A percentile compares a stretch with the other conserved stretches of the same genome.
Evolutionary conservation across 2,329 filamentous ascomycete species (phyloP).

Genomic region (Coniochaeta sp.): DNA sequence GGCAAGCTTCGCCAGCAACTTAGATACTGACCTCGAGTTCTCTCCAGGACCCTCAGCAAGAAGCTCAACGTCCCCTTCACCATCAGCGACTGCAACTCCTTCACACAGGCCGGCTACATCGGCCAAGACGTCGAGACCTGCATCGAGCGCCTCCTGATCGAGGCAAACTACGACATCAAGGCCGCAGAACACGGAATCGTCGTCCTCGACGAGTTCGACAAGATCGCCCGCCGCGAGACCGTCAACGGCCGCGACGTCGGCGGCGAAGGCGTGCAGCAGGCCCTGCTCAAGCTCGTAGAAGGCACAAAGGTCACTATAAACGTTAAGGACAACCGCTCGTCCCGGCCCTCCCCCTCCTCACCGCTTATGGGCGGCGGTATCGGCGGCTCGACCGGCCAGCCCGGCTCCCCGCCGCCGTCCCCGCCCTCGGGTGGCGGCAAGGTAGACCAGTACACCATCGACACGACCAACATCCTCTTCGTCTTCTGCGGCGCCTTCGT

Average conservation of each 20-base stretch:
- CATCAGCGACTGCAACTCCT: conserved; percentile 91
- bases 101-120: conserved; percentile 95
- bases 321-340: conserved; percentile 68
- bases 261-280: conserved; percentile 94
- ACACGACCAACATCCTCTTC: conserved; percentile 95
- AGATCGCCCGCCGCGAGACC: conserved; percentile 84
- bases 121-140: conserved; percentile 97
- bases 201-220: conserved; percentile 94
- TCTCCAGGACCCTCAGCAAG: conserved; percentile 71
- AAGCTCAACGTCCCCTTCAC: conserved; percentile 93
- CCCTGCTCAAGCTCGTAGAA: conserved; percentile 90
- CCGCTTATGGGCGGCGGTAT: conserved; percentile 46
- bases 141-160: conserved; percentile 82
- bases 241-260: conserved; percentile 89
- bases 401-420: conserved; percentile 22
- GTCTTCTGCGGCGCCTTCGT: conserved; percentile 95
- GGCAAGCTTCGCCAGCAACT: neutral
- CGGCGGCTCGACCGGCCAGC: conserved; percentile 36
- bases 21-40: neutral
- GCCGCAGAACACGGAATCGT: conserved; percentile 88
- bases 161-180: conserved; percentile 80
- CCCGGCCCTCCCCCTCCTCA: conserved; percentile 21
- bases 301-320: conserved; percentile 90
- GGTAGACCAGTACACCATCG: conserved; percentile 63
- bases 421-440: no score